Evolutionary conservation across 345 rosid genomes (phyloP), one percentile per base, ranked within the genome.

Genomic region (Populus pruinosa): DNA sequence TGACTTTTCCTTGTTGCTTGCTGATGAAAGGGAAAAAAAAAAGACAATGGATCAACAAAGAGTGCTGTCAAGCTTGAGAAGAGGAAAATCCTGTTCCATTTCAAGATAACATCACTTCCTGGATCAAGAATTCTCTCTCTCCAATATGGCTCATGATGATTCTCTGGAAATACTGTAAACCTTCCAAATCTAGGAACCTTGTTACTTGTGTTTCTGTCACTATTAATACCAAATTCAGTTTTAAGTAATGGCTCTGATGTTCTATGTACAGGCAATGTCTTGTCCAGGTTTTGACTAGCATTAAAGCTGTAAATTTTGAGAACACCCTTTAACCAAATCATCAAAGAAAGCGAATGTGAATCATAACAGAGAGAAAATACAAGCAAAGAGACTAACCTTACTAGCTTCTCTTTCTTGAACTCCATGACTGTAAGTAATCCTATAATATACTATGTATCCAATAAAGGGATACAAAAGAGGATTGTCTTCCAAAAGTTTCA

Each of bases 11-110:
- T 83, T 83, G 33, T 65, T 81, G 35, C 71, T 78, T 0, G 90
- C 89, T 14, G 91, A 89, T 23, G 98, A 94, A 8, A 91, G 85
- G 81, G 88, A 91, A 71, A 91, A 89, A 91, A 71, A 91, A 91
- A 3, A 78, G 91, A 90, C 87, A 91, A 84, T 47, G 96, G 97
- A 82, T 95, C 98, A 4, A 91, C 90, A 74, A 91, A 93, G 11
- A 93, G 89, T n/a, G 96, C 93, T 10, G 93, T 84, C 10, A 95
- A 79, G 82, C 93, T 91, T 83, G 91, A 90, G 65, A 89, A 88
- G 76, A 89, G 94, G 81, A 95, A 95, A 69, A 89, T 62, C 81
- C 94, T 87, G 87, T 87, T 93, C 92, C 90, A 86, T 43, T 82
- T 82, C 56, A 91, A 77, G 76, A 88, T 84, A 35, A 69, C 74